Evolutionary conservation across 805 yeast genomes (phyloP).

Genomic region (Danielia oregonensis): DNA sequence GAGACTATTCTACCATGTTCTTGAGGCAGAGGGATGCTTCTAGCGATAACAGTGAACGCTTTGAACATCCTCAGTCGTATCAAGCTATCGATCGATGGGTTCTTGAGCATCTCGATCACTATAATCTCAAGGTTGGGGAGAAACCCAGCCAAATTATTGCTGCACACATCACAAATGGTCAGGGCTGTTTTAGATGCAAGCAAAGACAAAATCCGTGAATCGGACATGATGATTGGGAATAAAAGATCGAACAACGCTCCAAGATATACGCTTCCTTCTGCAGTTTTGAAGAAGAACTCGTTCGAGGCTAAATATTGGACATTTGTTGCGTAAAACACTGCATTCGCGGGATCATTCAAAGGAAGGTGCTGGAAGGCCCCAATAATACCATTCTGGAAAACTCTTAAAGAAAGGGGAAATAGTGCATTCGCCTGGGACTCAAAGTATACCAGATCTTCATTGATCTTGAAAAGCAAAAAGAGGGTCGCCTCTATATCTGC

Average conservation of each 20-base stretch:
- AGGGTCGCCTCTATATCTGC: slow-evolving; percentile 58
- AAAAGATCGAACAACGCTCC: slow-evolving; percentile 53
- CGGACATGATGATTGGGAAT: slow-evolving; percentile 37
- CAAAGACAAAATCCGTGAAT: slow-evolving; percentile 40
- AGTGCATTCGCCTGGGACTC: slow-evolving; percentile 24
- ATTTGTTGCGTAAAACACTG: slow-evolving; percentile 19
- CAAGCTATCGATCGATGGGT: slow-evolving; percentile 35
- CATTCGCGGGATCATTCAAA: slow-evolving; percentile 4
- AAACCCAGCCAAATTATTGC: slow-evolving; percentile 36
- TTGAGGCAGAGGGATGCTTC: slow-evolving; percentile 46
- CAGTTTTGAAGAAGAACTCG: slow-evolving; percentile 53
- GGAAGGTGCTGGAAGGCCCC: slow-evolving; percentile 13
- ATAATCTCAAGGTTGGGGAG: slow-evolving; percentile 48
- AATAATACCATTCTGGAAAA: slow-evolving; percentile 24
- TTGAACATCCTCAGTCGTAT: slow-evolving; percentile 59
- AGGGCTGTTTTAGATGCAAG: slow-evolving; percentile 51
- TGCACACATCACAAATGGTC: slow-evolving; percentile 53
- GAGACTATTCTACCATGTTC: slow-evolving; percentile 21
- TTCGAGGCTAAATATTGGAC: slow-evolving; percentile 47
- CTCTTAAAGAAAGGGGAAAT: slow-evolving; percentile 20
- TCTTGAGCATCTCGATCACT: slow-evolving; percentile 44
- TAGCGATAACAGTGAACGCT: slow-evolving; percentile 61
- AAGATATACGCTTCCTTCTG: slow-evolving; percentile 42
- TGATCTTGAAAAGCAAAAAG: slow-evolving; percentile 53
- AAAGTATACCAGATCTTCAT: slow-evolving; percentile 46